phyloP scores from a whole-genome alignment of 2,329 filamentous ascomycete genomes.

The Diaporthe eres region DNA sequence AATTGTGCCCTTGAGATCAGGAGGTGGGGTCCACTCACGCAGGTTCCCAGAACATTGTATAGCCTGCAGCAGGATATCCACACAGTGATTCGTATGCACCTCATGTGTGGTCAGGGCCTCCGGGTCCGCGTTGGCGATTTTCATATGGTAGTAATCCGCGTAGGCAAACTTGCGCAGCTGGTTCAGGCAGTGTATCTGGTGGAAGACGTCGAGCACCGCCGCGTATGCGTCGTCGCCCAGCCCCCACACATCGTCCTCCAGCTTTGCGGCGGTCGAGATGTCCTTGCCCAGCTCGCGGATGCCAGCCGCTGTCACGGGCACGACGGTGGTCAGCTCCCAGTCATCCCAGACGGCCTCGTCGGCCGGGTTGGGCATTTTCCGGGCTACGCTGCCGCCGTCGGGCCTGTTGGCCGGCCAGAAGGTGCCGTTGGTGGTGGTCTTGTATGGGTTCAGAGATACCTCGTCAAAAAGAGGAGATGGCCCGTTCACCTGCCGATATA shows the following conservation, averaged over 20 bases:
- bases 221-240: slow-evolving; percentile 52
- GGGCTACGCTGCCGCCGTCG: slow-evolving; percentile 8
- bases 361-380: slow-evolving; percentile 47
- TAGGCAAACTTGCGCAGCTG: slow-evolving; percentile 49
- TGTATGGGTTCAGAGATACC: neutral
- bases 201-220: slow-evolving; percentile 50
- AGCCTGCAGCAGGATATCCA: slow-evolving; percentile 52
- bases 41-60: slow-evolving; percentile 53
- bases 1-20: no score
- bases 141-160: slow-evolving; percentile 46
- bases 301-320: slow-evolving; percentile 48
- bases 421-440: slow-evolving; percentile 17
- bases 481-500: slow-evolving; percentile 4
- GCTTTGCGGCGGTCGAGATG: slow-evolving; percentile 45
- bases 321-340: slow-evolving; percentile 48
- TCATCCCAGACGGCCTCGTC: slow-evolving; percentile 50
- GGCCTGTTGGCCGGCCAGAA: slow-evolving; percentile 22
- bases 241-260: slow-evolving; percentile 50
- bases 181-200: slow-evolving; percentile 53
- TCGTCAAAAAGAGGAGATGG: slow-evolving; percentile 9
- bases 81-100: slow-evolving; percentile 54
- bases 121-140: slow-evolving; percentile 41
- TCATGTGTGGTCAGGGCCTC: slow-evolving; percentile 36
- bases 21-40: neutral
- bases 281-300: slow-evolving; percentile 51